These are phyloP conservation scores for Aureobasidium zeae DNA, from an alignment of 2,329 filamentous ascomycete genomes.

Conservation along the genomic window DNA sequence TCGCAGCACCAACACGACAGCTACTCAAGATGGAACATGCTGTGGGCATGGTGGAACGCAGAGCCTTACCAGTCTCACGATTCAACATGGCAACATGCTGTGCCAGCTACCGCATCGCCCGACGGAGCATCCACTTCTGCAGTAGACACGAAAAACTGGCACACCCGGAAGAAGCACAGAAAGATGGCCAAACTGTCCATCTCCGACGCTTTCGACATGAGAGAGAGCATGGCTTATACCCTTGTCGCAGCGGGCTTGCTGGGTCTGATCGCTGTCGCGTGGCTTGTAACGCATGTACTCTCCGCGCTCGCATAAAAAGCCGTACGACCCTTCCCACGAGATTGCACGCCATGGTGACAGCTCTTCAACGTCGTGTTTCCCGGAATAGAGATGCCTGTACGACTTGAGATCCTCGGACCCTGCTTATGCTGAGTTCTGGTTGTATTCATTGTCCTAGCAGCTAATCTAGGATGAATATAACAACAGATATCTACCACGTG, in stretches of 20 bases:
- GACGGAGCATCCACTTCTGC: slow-evolving; percentile 2
- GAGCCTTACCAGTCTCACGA: slow-evolving; percentile 36
- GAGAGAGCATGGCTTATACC: background rate
- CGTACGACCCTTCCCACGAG: background rate
- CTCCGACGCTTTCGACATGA: slow-evolving; percentile 6
- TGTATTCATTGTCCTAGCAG: too few species aligned
- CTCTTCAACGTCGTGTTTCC: too few species aligned
- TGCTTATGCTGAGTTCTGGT: too few species aligned
- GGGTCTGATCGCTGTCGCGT: background rate
- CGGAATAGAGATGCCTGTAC: too few species aligned
- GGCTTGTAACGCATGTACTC: slow-evolving; percentile 3
- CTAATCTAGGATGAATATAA: too few species aligned
- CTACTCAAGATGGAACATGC: slow-evolving; percentile 29
- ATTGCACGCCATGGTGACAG: too few species aligned
- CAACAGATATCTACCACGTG: too few species aligned
- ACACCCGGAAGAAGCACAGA: slow-evolving; percentile 12
- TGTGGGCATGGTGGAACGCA: slow-evolving; percentile 29
- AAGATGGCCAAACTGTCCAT: slow-evolving; percentile 10
- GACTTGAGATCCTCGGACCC: too few species aligned
- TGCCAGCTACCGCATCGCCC: background rate
- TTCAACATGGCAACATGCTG: slow-evolving; percentile 22
- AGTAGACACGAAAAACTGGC: background rate
- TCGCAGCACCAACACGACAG: slow-evolving; percentile 29
- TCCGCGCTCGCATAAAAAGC: background rate
- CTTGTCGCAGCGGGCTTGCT: slow-evolving; percentile 4